phyloP scores from a whole-genome alignment of 2,329 filamentous ascomycete genomes.

The Tolypocladium cylindrosporum region DNA sequence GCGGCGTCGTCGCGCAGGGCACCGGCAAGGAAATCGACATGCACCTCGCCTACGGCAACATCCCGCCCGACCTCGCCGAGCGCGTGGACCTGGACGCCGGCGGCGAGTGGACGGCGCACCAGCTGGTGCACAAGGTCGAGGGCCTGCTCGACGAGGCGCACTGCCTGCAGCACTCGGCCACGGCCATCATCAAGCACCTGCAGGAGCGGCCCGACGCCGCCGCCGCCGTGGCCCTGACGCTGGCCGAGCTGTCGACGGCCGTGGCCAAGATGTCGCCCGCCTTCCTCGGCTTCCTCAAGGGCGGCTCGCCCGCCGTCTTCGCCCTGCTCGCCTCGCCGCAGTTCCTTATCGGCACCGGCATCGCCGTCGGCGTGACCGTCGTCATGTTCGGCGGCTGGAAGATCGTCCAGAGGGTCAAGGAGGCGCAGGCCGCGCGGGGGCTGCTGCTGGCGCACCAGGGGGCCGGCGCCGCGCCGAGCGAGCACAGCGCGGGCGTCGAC shows the following conservation, averaged over 20 bases:
- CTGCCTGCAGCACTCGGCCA: conserved; percentile 77
- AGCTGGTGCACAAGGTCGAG: conserved; percentile 66
- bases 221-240: conserved; percentile 82
- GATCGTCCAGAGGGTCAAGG: conserved; percentile 78
- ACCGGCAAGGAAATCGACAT: conserved; percentile 60
- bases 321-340: conserved; percentile 81
- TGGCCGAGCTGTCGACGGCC: conserved; percentile 82
- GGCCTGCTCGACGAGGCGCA: conserved; percentile 75
- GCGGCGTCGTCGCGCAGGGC: conserved; percentile 4
- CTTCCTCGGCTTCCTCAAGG: conserved; percentile 66
- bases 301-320: conserved; percentile 75
- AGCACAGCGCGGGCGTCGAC: conserved; percentile 29
- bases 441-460: conserved; percentile 16
- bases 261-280: conserved; percentile 76
- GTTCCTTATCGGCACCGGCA: conserved; percentile 84
- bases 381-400: conserved; percentile 96
- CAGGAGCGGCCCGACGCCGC: conserved; percentile 74
- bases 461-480: conserved; percentile 17
- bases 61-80: conserved; percentile 57
- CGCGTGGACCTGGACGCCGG: conserved; percentile 45
- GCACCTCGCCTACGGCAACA: conserved; percentile 81
- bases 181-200: conserved; percentile 66
- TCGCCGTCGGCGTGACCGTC: conserved; percentile 86
- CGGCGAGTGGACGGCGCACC: conserved; percentile 36
- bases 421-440: conserved; percentile 22